Evolutionary conservation across 192 early-diverging fungal genomes (phyloP).

Genomic region (Glomus cerebriforme): DNA sequence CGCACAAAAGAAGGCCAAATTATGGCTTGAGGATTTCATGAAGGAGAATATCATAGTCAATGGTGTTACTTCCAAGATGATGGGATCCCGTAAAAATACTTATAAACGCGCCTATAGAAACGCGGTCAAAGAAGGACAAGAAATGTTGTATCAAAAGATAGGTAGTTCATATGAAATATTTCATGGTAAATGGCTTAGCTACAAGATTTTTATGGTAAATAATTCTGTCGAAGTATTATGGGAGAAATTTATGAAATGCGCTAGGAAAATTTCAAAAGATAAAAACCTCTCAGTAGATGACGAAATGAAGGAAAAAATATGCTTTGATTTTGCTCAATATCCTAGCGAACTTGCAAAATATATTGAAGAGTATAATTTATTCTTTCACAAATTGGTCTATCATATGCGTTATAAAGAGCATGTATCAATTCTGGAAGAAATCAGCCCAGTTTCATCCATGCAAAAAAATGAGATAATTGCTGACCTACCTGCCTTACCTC

Average conservation of each 20-base stretch:
- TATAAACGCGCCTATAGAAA: background rate
- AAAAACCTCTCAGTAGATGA: conserved; percentile 10
- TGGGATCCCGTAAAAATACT: background rate
- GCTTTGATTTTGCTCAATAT: conserved; percentile 18
- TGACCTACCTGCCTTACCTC: no score
- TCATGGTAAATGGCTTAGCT: conserved; percentile 9
- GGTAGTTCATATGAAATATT: background rate
- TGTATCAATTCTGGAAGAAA: no score
- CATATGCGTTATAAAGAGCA: no score
- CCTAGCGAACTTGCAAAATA: background rate
- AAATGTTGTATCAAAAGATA: conserved; percentile 12
- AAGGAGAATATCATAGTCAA: background rate
- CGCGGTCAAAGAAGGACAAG: background rate
- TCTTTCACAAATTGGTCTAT: no score
- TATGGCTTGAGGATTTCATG: background rate
- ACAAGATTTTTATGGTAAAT: conserved; percentile 1
- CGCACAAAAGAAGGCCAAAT: conserved; percentile 12
- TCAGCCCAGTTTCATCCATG: no score
- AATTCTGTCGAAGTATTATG: background rate
- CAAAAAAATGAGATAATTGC: no score
- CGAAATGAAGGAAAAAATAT: conserved; percentile 13
- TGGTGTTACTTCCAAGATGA: conserved; percentile 1
- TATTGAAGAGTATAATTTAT: conserved; percentile 12
- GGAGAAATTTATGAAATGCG: conserved; percentile 15
- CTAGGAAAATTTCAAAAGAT: background rate